Percentiles rank a stretch among this genome's conserved stretches.
These are phyloP conservation scores for Penicillium sp. DNA, from an alignment of 2,329 filamentous ascomycete species.

Conservation along the genomic window DNA sequence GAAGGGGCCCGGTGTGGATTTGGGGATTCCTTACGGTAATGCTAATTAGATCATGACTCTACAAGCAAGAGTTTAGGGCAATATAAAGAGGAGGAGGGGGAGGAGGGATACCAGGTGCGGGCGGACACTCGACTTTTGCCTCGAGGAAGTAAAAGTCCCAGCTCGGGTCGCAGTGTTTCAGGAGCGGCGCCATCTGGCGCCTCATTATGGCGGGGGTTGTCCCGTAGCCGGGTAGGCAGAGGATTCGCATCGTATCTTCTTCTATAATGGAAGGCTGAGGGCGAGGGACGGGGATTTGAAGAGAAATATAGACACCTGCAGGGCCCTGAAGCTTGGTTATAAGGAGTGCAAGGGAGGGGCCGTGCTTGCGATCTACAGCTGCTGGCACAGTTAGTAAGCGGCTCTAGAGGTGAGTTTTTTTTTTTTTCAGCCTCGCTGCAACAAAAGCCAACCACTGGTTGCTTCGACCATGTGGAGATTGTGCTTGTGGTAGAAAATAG, in stretches of 20 bases:
- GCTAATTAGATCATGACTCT: not conserved
- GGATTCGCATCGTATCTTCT: constrained; percentile 22
- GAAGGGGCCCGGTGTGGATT: constrained; percentile 22
- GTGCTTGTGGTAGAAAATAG: too few relatives aligned
- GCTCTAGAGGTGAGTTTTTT: too few relatives aligned
- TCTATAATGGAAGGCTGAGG: too few relatives aligned
- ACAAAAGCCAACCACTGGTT: too few relatives aligned
- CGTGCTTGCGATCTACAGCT: too few relatives aligned
- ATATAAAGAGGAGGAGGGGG: constrained; percentile 2
- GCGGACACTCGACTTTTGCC: constrained; percentile 9
- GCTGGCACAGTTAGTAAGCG: too few relatives aligned
- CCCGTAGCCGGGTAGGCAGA: constrained; percentile 33
- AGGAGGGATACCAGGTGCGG: not conserved
- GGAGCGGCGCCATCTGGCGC: constrained; percentile 15
- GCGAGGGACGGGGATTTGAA: too few relatives aligned
- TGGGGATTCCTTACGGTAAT: not conserved
- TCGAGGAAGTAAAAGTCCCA: constrained; percentile 23
- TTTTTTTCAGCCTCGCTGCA: too few relatives aligned
- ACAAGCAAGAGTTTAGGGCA: not conserved
- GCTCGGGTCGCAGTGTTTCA: constrained; percentile 13
- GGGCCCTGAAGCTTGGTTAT: too few relatives aligned
- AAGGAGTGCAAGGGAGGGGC: too few relatives aligned
- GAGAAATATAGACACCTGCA: too few relatives aligned
- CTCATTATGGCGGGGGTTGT: constrained; percentile 24
- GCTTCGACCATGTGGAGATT: too few relatives aligned